Evolutionary conservation across 768 basidiomycete species (phyloP), one percentile per base, ranked within the genome.

Genomic region (Boletus pseudopeckii): DNA sequence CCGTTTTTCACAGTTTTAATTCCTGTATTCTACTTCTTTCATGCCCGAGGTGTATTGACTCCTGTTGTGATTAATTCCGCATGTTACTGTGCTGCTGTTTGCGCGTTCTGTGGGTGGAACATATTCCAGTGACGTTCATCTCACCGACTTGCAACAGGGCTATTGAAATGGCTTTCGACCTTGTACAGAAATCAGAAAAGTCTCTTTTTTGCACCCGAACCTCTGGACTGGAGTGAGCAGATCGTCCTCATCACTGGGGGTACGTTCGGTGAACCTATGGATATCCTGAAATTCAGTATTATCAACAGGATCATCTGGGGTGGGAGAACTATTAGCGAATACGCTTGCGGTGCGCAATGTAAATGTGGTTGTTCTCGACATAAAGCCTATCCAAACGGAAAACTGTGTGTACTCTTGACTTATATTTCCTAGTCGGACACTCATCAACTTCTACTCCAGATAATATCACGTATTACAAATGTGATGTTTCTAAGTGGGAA

Each of bases 221-320:
- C 72, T 36, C 69, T 93, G 28, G 84, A 93, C 60, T 98, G 95
- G 96, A 80, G 80, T 42, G 84, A 93, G 43, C 91, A 98, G 71
- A 83, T 96, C 51, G 85, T 98, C 5, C 76, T 98, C 37, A 77
- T 98, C 52, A 98, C 96, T 7, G 96, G 96, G 48, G 95, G 93
- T 90, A 54, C 44, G 81, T 48, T n/a, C 48, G 11, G 22, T 2
- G 22, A 33, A 50, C 4, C 11, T 15, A 34, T 9, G n/a, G 20
- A 20, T 47, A 15, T 48, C 18, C 9, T 10, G 28, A 11, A 17
- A 39, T 17, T 53, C 20, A 54, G 8, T 34, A 11, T 28, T 5
- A n/a, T 52, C 20, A 24, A 36, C 20, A 94, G 92, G 94, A 22
- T 77, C 93, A 7, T 92, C 90, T 30, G 96, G 96, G 5, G 78